Evolutionary conservation across 148 eudicot species (phyloP), one percentile per base, ranked within the genome.

Genomic region (Rhododendron molle): DNA sequence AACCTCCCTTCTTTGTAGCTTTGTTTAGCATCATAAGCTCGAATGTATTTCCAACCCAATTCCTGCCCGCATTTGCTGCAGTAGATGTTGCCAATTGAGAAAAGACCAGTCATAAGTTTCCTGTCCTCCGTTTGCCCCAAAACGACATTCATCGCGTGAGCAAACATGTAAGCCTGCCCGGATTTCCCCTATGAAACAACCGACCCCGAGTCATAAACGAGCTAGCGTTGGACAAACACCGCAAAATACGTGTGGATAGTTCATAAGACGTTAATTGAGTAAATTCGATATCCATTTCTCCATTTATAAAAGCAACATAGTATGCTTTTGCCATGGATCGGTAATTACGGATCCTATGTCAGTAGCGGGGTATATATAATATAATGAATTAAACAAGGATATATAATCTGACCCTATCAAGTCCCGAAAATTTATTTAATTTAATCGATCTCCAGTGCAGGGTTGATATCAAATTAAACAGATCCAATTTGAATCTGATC

Each of bases 41-140:
- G 83, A 13, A 92, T 12, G 36, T 92, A 92, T 71, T 90, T 91
- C 94, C 94, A 92, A 18, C 94, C 94, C 90, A 92, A 77, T 1
- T 83, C 88, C 52, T 87, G 89, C 2, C 94, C 91, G 73, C 94
- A 92, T n/a, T 89, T 91, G 80, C 60, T 74, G 73, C 93, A 92
- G 49, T 86, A 84, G 23, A 91, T 32, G n/a, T 85, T 78, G n/a
- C 88, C 88, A 11, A 91, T 50, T 0, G 89, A 78, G 11, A 77
- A 91, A 10, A 47, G 50, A 1, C 94, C 94, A 0, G 92, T 91
- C 2, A 91, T 21, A 1, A 92, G 92, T 82, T 88, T 62, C 15
- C 47, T 87, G 1, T 90, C 93, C 2, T 76, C 38, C 36, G 88
- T 91, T 12, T 83, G 26, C 62, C 94, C 94, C 46, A 89, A 15